A percentile compares a stretch with the other conserved stretches of the same genome.
These are phyloP conservation scores for Chlorencoelia australis DNA, from an alignment of 2,329 filamentous ascomycete genomes.

Conservation along the genomic window DNA sequence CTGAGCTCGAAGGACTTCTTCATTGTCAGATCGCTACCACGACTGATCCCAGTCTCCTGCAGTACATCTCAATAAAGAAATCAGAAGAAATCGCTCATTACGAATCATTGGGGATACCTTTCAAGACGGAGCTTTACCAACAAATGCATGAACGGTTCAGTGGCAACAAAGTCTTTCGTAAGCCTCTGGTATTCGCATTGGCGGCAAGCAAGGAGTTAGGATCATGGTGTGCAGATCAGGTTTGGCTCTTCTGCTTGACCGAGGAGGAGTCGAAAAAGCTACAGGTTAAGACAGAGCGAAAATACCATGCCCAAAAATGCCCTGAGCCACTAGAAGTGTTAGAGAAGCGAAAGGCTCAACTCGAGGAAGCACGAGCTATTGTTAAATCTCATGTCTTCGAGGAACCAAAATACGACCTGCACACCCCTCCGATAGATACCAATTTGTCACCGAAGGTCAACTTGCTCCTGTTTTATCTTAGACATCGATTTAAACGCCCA, in stretches of 20 bases:
- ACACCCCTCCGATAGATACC: not conserved
- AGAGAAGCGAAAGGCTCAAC: constrained; percentile 42
- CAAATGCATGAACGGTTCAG: constrained; percentile 43
- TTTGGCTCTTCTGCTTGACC: constrained; percentile 63
- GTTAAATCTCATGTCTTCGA: constrained; percentile 43
- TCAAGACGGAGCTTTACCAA: constrained; percentile 55
- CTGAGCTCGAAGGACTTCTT: constrained; percentile 65
- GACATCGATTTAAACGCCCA: constrained; percentile 48
- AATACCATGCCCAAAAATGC: constrained; percentile 25
- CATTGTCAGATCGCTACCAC: constrained; percentile 78
- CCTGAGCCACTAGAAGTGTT: constrained; percentile 29
- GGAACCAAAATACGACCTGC: constrained; percentile 22
- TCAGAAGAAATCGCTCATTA: constrained; percentile 51
- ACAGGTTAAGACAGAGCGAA: constrained; percentile 42
- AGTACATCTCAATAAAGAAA: constrained; percentile 47
- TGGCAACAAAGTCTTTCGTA: constrained; percentile 32
- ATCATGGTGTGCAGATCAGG: constrained; percentile 72
- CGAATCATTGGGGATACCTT: constrained; percentile 35
- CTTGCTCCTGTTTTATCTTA: constrained; percentile 49
- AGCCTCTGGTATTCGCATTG: constrained; percentile 39
- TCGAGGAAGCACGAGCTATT: constrained; percentile 48
- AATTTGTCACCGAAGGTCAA: constrained; percentile 65
- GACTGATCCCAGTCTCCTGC: constrained; percentile 46
- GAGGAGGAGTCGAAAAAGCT: constrained; percentile 53
- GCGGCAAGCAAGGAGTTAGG: constrained; percentile 59